Evolutionary conservation across 2,329 filamentous ascomycete species (phyloP), one percentile per base, ranked within the genome.

Genomic region (Neofusicoccum kwambonambiense): DNA sequence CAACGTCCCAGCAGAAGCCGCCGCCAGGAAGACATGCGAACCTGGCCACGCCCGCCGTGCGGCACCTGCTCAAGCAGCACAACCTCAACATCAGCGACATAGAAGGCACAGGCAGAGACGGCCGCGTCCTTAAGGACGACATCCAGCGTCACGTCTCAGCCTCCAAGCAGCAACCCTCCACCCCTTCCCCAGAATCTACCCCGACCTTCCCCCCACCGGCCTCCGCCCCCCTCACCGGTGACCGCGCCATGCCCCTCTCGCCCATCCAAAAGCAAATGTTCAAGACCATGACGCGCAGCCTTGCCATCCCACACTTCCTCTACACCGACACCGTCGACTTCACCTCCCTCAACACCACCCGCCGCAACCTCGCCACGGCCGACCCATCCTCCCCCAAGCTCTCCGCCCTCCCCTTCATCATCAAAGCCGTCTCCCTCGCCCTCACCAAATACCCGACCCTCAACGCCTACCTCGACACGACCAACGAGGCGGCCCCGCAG

Each of bases 191-290:
- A 67, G 64, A 71, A 47, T 58, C 77, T 22, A 67, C 76, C 19
- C 57, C 75, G 56, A 5, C 9, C 12, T 41, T n/a, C 51, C 19
- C 60, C 4, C 69, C 77, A 67, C 70, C 76, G 22, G 71, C 78
- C 8, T 68, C 75, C 52, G 63, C 69, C 12, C 67, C 72, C 50
- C 73, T 78, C 39, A 70, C 77, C 13, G 80, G 83, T 62, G 95
- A 98, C 77, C 90, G 88, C 8, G 78, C 83, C 1, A 83, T 89
- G 37, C 81, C 86, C 65, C 82, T 99, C 67, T 91, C 91, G 12
- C 89, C 89, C 42, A 90, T 91, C 13, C 94, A 98, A 79, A 84
- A 86, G 42, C 90, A 92, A 74, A 99, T 99, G 95, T 98, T 97
- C 87, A 97, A 96, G 81, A 86, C 89, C 66, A 99, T 99, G 95